Conservation (phyloP, 2,329 filamentous ascomycete genomes). For the Neocucurbitaria cava region DNA sequence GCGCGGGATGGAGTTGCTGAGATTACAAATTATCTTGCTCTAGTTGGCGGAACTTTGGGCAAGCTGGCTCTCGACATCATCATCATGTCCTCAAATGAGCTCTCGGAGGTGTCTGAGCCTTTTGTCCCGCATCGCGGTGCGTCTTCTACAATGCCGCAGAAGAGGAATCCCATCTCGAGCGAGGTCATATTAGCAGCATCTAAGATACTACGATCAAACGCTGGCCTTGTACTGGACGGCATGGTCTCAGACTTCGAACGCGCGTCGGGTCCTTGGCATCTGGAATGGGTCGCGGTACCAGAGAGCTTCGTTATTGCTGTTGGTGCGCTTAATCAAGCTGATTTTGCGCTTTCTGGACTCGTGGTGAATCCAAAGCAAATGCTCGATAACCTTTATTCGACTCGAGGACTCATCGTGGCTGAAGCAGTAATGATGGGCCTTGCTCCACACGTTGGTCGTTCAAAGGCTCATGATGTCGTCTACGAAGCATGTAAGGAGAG, state of each 20-base stretch:
- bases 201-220: slow-evolving; percentile 61
- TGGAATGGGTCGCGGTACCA: slow-evolving; percentile 65
- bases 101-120: slow-evolving; percentile 62
- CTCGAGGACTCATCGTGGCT: slow-evolving; percentile 61
- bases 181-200: slow-evolving; percentile 63
- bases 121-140: slow-evolving; percentile 46
- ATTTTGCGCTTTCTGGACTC: slow-evolving; percentile 61
- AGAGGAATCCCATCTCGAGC: slow-evolving; percentile 65
- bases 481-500: slow-evolving; percentile 62
- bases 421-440: slow-evolving; percentile 69
- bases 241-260: slow-evolving; percentile 67
- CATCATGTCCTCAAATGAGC: slow-evolving; percentile 65
- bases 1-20: slow-evolving; percentile 63
- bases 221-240: slow-evolving; percentile 60
- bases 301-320: slow-evolving; percentile 62
- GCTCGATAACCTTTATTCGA: slow-evolving; percentile 60
- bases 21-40: slow-evolving; percentile 60
- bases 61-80: slow-evolving; percentile 65
- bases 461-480: slow-evolving; percentile 63
- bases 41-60: slow-evolving; percentile 61
- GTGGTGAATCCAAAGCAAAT: slow-evolving; percentile 60
- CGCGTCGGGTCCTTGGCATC: slow-evolving; percentile 65
- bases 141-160: slow-evolving; percentile 51
- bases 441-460: slow-evolving; percentile 60
- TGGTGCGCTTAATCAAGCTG: slow-evolving; percentile 61